Evolutionary conservation across 805 yeast genomes (phyloP).

Genomic region (Kluyveromyces siamensis): DNA sequence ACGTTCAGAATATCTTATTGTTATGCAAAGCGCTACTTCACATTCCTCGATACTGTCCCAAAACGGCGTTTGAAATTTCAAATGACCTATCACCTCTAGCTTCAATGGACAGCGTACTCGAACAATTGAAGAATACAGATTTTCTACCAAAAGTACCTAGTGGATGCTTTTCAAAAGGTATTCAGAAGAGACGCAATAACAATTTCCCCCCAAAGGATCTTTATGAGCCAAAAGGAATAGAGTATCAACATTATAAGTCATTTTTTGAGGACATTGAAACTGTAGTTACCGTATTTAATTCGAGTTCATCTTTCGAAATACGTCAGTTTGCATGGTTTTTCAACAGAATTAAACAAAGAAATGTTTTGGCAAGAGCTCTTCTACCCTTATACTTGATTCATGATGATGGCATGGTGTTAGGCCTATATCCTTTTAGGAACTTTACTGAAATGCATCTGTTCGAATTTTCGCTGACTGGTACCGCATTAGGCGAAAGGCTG

Average conservation of each 20-base stretch:
- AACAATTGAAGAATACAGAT: background rate
- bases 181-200: slow-evolving; percentile 41
- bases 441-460: slow-evolving; percentile 36
- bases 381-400: slow-evolving; percentile 54
- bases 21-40: slow-evolving; percentile 14
- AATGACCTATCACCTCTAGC: background rate
- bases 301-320: slow-evolving; percentile 24
- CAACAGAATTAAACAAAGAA: slow-evolving; percentile 27
- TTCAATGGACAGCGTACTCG: background rate
- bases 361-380: slow-evolving; percentile 48
- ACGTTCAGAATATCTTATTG: slow-evolving; percentile 12
- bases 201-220: slow-evolving; percentile 36
- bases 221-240: slow-evolving; percentile 23
- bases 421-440: slow-evolving; percentile 34
- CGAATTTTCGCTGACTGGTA: slow-evolving; percentile 26
- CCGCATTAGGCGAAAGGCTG: slow-evolving; percentile 2
- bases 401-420: slow-evolving; percentile 53
- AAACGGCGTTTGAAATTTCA: background rate
- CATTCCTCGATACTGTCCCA: slow-evolving; percentile 2
- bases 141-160: slow-evolving; percentile 6
- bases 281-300: slow-evolving; percentile 27
- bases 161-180: slow-evolving; percentile 38
- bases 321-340: slow-evolving; percentile 28
- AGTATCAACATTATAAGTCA: slow-evolving; percentile 19
- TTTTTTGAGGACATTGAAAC: slow-evolving; percentile 33